Evolutionary conservation across 1,139 yeast species (phyloP).

Genomic region (Lodderomyces theae): DNA sequence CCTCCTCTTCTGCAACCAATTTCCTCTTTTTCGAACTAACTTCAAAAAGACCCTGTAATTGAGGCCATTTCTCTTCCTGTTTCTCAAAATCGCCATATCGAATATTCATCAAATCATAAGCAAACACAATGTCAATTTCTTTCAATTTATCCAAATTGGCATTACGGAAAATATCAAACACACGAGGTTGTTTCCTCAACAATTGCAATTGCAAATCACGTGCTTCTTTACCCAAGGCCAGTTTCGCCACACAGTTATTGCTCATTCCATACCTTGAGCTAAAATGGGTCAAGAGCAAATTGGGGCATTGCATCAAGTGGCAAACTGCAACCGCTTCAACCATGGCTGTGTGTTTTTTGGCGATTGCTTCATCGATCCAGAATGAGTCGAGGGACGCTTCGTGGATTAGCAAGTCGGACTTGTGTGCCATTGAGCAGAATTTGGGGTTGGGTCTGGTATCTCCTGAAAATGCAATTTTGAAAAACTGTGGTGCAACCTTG

Average conservation of each 20-base stretch:
- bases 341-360: slow-evolving; percentile 86
- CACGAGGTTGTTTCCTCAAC: background rate
- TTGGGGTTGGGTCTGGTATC: slow-evolving; percentile 82
- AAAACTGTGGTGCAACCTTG: too few relatives aligned
- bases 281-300: slow-evolving; percentile 82
- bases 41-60: slow-evolving; percentile 10
- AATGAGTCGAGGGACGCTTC: slow-evolving; percentile 91
- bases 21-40: slow-evolving; percentile 5
- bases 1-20: slow-evolving; percentile 14
- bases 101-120: slow-evolving; percentile 41
- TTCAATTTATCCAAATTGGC: slow-evolving; percentile 11
- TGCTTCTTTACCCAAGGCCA: slow-evolving; percentile 9
- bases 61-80: slow-evolving; percentile 14
- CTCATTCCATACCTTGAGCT: slow-evolving; percentile 83
- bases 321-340: slow-evolving; percentile 80
- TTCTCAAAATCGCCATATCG: slow-evolving; percentile 18
- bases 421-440: slow-evolving; percentile 60
- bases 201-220: background rate
- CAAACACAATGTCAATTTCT: slow-evolving; percentile 39
- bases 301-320: slow-evolving; percentile 66
- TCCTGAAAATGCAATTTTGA: slow-evolving; percentile 86
- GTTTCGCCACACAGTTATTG: slow-evolving; percentile 40
- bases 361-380: slow-evolving; percentile 73
- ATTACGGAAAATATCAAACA: slow-evolving; percentile 4
- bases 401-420: slow-evolving; percentile 80